Conservation (phyloP, 768 basidiomycete species). For the Mycena floridula region DNA sequence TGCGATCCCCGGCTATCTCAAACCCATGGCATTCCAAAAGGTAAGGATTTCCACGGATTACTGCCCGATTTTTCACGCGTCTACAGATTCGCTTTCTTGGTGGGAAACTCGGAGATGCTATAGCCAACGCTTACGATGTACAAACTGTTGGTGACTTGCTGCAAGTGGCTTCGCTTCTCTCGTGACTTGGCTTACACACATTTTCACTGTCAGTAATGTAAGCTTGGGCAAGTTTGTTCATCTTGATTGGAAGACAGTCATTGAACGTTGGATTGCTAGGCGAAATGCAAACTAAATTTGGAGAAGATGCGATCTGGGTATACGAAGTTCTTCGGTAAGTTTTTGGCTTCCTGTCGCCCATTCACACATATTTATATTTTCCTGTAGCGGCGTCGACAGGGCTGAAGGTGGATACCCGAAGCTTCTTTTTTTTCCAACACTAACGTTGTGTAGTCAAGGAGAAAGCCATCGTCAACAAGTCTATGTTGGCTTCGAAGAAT, state of each 20-base stretch:
- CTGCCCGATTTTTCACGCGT: neutral
- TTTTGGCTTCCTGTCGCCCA: neutral
- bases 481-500: slow-evolving; percentile 97
- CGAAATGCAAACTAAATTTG: slow-evolving; percentile 76
- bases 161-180: slow-evolving; percentile 40
- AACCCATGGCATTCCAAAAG: slow-evolving; percentile 85
- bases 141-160: slow-evolving; percentile 87
- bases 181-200: neutral
- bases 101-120: slow-evolving; percentile 85
- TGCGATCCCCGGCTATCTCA: slow-evolving; percentile 80
- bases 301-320: slow-evolving; percentile 84
- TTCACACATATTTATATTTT: slow-evolving; percentile 1
- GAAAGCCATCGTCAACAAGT: slow-evolving; percentile 74
- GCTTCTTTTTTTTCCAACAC: slow-evolving; percentile 5
- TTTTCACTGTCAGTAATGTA: slow-evolving; percentile 40
- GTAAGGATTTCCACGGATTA: slow-evolving; percentile 26
- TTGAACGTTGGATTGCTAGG: slow-evolving; percentile 34
- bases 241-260: neutral
- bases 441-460: slow-evolving; percentile 62
- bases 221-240: slow-evolving; percentile 39
- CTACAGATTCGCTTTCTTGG: slow-evolving; percentile 87
- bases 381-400: slow-evolving; percentile 69
- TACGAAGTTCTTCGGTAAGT: slow-evolving; percentile 82
- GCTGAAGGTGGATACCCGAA: slow-evolving; percentile 62
- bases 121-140: slow-evolving; percentile 85